These are phyloP conservation scores for Marasmius oreades DNA, from an alignment of 1,284 basidiomycete species.

Conservation along the genomic window DNA sequence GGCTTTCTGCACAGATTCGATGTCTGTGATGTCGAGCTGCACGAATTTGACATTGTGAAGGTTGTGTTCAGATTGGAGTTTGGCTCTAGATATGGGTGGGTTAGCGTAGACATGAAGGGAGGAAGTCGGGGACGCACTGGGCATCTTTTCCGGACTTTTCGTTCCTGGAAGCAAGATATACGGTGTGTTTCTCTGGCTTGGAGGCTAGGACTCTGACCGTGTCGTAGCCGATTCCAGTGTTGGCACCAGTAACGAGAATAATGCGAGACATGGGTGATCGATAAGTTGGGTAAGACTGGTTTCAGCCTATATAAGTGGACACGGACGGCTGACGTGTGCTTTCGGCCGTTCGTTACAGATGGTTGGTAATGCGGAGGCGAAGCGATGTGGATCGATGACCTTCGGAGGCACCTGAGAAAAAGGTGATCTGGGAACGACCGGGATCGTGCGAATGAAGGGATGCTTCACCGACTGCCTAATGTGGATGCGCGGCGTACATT, in stretches of 20 bases:
- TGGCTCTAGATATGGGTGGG: slow-evolving; percentile 13
- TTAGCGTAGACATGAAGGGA: neutral
- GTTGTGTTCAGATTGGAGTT: slow-evolving; percentile 23
- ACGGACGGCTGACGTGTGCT: too few relatives aligned
- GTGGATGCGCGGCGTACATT: too few relatives aligned
- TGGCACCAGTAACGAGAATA: slow-evolving; percentile 16
- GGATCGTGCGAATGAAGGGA: too few relatives aligned
- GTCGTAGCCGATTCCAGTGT: slow-evolving; percentile 19
- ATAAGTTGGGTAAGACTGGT: too few relatives aligned
- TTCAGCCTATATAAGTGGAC: too few relatives aligned
- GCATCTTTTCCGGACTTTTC: slow-evolving; percentile 18
- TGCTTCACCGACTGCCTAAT: too few relatives aligned
- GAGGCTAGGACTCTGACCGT: slow-evolving; percentile 17
- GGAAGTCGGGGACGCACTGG: neutral
- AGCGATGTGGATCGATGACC: too few relatives aligned
- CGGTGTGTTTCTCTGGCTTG: slow-evolving; percentile 15
- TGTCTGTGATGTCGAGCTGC: slow-evolving; percentile 32
- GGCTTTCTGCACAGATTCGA: slow-evolving; percentile 31
- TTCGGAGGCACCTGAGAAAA: too few relatives aligned
- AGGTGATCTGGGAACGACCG: too few relatives aligned
- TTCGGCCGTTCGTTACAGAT: too few relatives aligned
- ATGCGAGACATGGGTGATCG: slow-evolving; percentile 8
- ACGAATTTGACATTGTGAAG: slow-evolving; percentile 28
- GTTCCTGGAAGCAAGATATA: slow-evolving; percentile 19
- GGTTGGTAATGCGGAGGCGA: too few relatives aligned